Percentiles rank a stretch among this genome's conserved stretches.
Evolutionary conservation across 306 rosid species (phyloP).

Genomic region (Mucuna pruriens): DNA sequence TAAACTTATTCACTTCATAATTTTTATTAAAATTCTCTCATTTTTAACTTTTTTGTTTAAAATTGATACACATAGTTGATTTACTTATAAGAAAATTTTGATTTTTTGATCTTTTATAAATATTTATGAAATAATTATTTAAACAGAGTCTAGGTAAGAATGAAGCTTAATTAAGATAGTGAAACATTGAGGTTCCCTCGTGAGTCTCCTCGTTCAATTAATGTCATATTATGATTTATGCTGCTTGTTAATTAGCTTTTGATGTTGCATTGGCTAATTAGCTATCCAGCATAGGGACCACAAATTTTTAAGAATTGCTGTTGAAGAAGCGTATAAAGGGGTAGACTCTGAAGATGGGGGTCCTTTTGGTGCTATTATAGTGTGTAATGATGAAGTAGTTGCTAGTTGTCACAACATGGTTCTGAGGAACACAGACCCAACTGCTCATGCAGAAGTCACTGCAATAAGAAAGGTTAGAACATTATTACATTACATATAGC

Average conservation of each 20-base stretch:
- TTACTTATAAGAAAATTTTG: too few relatives aligned
- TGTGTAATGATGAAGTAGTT: slow-evolving; percentile 72
- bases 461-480: slow-evolving; percentile 90
- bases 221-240: not conserved
- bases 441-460: slow-evolving; percentile 97
- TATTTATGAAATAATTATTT: too few relatives aligned
- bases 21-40: too few relatives aligned
- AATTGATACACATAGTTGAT: too few relatives aligned
- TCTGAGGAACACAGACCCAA: slow-evolving; percentile 75
- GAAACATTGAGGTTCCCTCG: not conserved
- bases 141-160: too few relatives aligned
- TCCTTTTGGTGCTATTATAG: slow-evolving; percentile 91
- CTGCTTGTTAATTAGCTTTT: not conserved
- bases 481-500: not conserved
- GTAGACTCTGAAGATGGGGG: slow-evolving; percentile 89
- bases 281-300: slow-evolving; percentile 85
- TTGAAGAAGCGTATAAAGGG: slow-evolving; percentile 95
- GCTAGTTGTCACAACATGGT: slow-evolving; percentile 91
- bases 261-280: slow-evolving; percentile 44
- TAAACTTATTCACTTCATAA: too few relatives aligned
- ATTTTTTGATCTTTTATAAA: too few relatives aligned
- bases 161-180: not conserved
- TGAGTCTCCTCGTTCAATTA: not conserved
- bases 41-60: too few relatives aligned
- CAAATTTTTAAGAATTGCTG: slow-evolving; percentile 75